Evolutionary conservation across 2,329 filamentous ascomycete species (phyloP), one percentile per base, ranked within the genome.

Genomic region (Xylaria sp.): DNA sequence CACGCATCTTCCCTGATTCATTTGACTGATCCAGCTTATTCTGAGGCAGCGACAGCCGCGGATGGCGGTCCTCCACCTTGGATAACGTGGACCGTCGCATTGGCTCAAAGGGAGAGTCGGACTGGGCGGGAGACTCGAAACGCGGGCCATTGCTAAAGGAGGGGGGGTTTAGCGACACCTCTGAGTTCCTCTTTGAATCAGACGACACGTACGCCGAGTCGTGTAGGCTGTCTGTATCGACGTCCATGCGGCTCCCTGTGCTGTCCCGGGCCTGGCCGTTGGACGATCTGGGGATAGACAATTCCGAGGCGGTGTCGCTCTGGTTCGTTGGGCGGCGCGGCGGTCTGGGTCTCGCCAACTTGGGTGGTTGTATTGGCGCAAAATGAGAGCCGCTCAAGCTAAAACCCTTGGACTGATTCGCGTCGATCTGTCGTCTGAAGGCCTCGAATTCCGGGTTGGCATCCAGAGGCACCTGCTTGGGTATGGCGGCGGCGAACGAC

Each of bases 381-480:
- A 83, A 80, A 54, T 81, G 76, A 1, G 77, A 63, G 42, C 74
- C 69, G 52, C 75, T 72, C 7, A 87, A 70, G 29, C 70, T 77
- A 61, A 84, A 84, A 38, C 73, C 73, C 43, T 71, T 76, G 44
- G 75, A 72, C 40, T 75, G 74, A 62, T 86, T 87, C 34, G 82
- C 78, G 65, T 92, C 89, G n/a, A 85, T 82, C 66, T 91, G 87
- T 59, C 81, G 84, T 63, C 80, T 81, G 69, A 95, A 93, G 2
- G 88, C 88, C 69, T 93, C 90, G 59, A 89, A 93, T n/a, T 92
- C 87, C 6, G 89, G 83, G 64, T 92, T 92, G 29, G 87, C 84
- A 64, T 93, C 89, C 46, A 91, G 75, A 0, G 90, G 82, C 6
- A 91, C 75, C 59, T 87, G 81, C 58, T 85, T 85, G 2, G 90